These are phyloP conservation scores for Penicillium robsamsonii DNA, from an alignment of 495 filamentous ascomycete species.

Conservation along the genomic window DNA sequence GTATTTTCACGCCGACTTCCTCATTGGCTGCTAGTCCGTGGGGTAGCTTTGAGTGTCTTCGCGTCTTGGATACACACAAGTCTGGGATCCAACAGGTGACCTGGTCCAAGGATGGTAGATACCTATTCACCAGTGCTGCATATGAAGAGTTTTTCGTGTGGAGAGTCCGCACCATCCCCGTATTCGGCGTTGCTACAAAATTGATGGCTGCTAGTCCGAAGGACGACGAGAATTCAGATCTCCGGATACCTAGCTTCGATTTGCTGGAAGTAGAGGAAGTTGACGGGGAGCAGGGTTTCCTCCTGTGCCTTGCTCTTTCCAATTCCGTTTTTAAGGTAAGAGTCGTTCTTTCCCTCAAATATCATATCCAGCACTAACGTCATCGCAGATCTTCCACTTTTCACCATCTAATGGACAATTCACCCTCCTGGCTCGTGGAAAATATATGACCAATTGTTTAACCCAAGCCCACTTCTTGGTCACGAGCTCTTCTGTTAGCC, in stretches of 20 bases:
- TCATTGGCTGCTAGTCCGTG: slow-evolving; percentile 22
- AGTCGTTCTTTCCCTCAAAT: slow-evolving; percentile 1
- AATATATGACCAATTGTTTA: slow-evolving; percentile 77
- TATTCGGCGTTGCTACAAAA: slow-evolving; percentile 56
- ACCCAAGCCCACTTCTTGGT: slow-evolving; percentile 62
- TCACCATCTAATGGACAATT: slow-evolving; percentile 45
- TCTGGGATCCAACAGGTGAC: slow-evolving; percentile 79
- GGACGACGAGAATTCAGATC: slow-evolving; percentile 59
- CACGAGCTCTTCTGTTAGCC: slow-evolving; percentile 23
- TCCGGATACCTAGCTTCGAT: slow-evolving; percentile 77
- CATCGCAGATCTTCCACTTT: slow-evolving; percentile 58
- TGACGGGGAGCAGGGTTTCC: slow-evolving; percentile 29
- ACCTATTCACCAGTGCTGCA: slow-evolving; percentile 80
- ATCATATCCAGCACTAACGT: background rate
- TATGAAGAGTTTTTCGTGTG: slow-evolving; percentile 89
- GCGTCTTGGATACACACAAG: slow-evolving; percentile 69
- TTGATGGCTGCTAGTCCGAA: slow-evolving; percentile 62
- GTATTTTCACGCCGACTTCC: slow-evolving; percentile 45
- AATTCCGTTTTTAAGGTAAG: slow-evolving; percentile 69
- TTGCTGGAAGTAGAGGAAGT: slow-evolving; percentile 41
- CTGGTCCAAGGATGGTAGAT: slow-evolving; percentile 63
- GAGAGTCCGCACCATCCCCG: slow-evolving; percentile 57
- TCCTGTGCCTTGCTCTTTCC: slow-evolving; percentile 69
- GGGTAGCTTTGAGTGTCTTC: slow-evolving; percentile 51
- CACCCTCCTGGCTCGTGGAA: slow-evolving; percentile 52